phyloP scores from a whole-genome alignment of 352 stramenopile species.

The Phytopythium mirpurense region DNA sequence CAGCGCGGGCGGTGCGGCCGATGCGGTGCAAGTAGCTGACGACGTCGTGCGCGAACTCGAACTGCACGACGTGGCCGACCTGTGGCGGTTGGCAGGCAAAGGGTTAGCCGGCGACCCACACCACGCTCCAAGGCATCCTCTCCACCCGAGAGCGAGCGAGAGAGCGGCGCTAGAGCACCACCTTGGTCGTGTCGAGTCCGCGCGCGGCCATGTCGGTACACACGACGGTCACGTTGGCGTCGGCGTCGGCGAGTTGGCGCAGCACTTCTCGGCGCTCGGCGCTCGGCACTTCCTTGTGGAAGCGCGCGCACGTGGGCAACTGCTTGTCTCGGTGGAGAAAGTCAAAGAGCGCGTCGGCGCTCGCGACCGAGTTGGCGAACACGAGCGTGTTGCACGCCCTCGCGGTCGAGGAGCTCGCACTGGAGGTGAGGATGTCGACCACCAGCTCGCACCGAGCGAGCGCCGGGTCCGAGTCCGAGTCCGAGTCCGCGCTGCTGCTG shows the following conservation, averaged over 20 bases:
- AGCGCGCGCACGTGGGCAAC: slow-evolving; percentile 28
- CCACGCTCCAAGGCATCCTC: not conserved
- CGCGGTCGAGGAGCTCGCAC: slow-evolving; percentile 4
- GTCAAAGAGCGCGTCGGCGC: slow-evolving; percentile 42
- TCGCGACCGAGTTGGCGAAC: slow-evolving; percentile 76
- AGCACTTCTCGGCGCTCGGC: slow-evolving; percentile 43
- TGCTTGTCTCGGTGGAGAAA: slow-evolving; percentile 41
- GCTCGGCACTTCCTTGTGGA: slow-evolving; percentile 63
- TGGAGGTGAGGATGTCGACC: slow-evolving; percentile 35
- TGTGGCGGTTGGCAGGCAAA: not conserved
- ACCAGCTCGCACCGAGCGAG: slow-evolving; percentile 39
- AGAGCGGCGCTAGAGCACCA: no score
- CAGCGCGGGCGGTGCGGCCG: slow-evolving; percentile 60
- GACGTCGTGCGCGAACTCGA: slow-evolving; percentile 78
- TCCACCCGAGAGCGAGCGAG: no score
- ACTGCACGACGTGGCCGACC: slow-evolving; percentile 66
- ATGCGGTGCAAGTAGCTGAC: slow-evolving; percentile 81
- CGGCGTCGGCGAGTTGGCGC: slow-evolving; percentile 27
- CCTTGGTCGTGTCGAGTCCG: slow-evolving; percentile 65
- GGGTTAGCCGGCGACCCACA: not conserved
- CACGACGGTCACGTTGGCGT: slow-evolving; percentile 34
- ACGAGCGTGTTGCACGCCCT: slow-evolving; percentile 50
- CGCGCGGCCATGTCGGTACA: slow-evolving; percentile 77
- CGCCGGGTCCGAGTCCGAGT: slow-evolving; percentile 16
- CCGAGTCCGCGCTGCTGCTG: not conserved